Conservation (phyloP, 2,329 filamentous ascomycete genomes). For the Exophiala phaeomuriformis region DNA sequence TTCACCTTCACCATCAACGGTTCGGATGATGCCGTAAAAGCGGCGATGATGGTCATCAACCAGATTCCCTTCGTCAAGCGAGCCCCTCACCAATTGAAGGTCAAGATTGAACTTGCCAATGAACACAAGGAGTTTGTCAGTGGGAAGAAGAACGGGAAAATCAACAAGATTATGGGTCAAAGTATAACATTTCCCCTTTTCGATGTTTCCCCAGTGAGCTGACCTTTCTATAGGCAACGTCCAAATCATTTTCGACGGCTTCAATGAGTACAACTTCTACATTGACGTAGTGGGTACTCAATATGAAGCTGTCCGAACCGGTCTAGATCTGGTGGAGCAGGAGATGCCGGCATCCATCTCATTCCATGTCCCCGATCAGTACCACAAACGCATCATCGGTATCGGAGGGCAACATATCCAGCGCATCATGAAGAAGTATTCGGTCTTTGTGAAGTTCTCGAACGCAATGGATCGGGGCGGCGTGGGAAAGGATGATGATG, state of each 20-base stretch:
- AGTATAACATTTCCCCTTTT: slow-evolving; percentile 47
- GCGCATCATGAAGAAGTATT: slow-evolving; percentile 99
- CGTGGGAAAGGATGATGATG: slow-evolving; percentile 90
- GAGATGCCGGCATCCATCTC: slow-evolving; percentile 99
- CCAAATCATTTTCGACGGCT: slow-evolving; percentile 97
- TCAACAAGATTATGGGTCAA: slow-evolving; percentile 99
- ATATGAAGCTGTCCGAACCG: slow-evolving; percentile 91
- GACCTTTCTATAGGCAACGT: slow-evolving; percentile 60
- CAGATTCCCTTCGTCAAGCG: slow-evolving; percentile 83
- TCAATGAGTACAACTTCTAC: slow-evolving; percentile 99
- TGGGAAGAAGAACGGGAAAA: slow-evolving; percentile 99
- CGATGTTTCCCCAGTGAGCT: slow-evolving; percentile 3
- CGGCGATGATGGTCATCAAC: slow-evolving; percentile 87
- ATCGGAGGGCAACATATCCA: slow-evolving; percentile 98
- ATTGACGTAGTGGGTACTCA: slow-evolving; percentile 91
- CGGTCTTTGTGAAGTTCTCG: slow-evolving; percentile 98
- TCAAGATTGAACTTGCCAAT: slow-evolving; percentile 97
- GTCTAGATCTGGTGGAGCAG: slow-evolving; percentile 86
- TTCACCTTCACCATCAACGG: slow-evolving; percentile 89
- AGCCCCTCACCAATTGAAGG: slow-evolving; percentile 83
- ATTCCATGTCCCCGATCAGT: slow-evolving; percentile 97
- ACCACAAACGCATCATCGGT: slow-evolving; percentile 98
- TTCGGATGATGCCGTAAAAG: slow-evolving; percentile 92
- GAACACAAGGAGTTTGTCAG: slow-evolving; percentile 99
- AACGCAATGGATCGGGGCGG: slow-evolving; percentile 97